Percentiles rank a stretch among this genome's conserved stretches.
Evolutionary conservation across 148 eudicot species (phyloP).

Genomic region (Arctostaphylos glauca): DNA sequence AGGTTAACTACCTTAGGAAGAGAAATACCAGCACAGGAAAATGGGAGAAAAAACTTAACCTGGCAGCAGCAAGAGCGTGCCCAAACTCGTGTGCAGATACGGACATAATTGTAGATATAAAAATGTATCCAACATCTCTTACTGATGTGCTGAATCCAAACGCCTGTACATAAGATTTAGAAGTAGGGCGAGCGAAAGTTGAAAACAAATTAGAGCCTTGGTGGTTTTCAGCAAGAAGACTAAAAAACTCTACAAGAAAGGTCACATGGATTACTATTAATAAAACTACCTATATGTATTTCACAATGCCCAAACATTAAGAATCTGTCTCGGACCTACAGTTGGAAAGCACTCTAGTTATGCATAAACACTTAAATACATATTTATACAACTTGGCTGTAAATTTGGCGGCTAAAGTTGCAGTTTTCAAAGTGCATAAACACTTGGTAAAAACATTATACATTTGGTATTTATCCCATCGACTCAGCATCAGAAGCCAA

Average conservation of each 20-base stretch:
- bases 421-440: not conserved
- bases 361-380: not conserved
- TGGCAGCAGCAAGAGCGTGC: slow-evolving; percentile 94
- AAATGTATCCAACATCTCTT: slow-evolving; percentile 54
- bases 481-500: not conserved
- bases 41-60: slow-evolving; percentile 44
- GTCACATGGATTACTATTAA: not conserved
- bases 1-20: not conserved
- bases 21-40: not conserved
- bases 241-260: not conserved
- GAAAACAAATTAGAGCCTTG: slow-evolving; percentile 2
- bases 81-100: slow-evolving; percentile 82
- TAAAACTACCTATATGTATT: not conserved
- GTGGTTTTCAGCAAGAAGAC: not conserved
- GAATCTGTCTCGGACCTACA: not conserved
- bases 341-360: not conserved
- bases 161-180: slow-evolving; percentile 40
- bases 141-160: slow-evolving; percentile 46
- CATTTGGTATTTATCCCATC: not conserved
- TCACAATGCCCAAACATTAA: slow-evolving; percentile 5
- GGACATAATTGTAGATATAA: slow-evolving; percentile 59
- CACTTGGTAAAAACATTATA: slow-evolving; percentile 8
- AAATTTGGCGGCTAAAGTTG: not conserved
- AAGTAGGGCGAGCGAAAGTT: too few relatives aligned
- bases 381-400: not conserved